Evolutionary conservation across 306 rosid species (phyloP), one percentile per base, ranked within the genome.

Genomic region (Clitoria ternatea): DNA sequence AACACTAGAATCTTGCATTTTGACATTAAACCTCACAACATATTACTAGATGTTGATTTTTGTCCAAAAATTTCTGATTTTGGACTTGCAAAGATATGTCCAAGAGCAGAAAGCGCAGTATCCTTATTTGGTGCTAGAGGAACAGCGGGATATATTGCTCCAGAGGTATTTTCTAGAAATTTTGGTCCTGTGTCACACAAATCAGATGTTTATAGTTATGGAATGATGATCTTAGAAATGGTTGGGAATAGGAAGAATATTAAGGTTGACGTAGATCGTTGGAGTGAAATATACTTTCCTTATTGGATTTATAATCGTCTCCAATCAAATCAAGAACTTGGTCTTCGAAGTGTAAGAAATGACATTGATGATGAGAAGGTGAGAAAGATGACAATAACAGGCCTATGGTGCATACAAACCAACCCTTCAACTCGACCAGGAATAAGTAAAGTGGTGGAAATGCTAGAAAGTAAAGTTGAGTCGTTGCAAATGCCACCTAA

Each of bases 1-100:
- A 80, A 66, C 36, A 77, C 79, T 3, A 60, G 69, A 66, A 84
- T 84, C 13, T 65, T 77, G 19, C 88, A 81, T 74, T 77, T 84
- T 1, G 88, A 80, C 24, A 80, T 84, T 24, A 84, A 84, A 15
- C 84, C 86, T 42, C 86, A 79, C 13, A 82, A 82, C 44, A 81
- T 84, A 0, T 4, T 78, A 0, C 5, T 78, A 0, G 78, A 71
- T 7, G 74, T 54, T 33, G 33, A 78, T 72, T 81, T 84, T 4
- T 23, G 24, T 0, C 85, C 88, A 0, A 81, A 78, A 39, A 63
- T 81, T 20, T 77, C 83, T 0, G 88, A 84, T 44, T 84, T 84
- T 3, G 85, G 85, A 27, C 79, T 81, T 4, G 81, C 85, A 0
- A 81, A 74, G 67, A 26, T 84, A 6, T 84, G 85, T 6, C 11